phyloP scores from a whole-genome alignment of 2,329 filamentous ascomycete genomes.

The Orbilia ellipsospora region DNA sequence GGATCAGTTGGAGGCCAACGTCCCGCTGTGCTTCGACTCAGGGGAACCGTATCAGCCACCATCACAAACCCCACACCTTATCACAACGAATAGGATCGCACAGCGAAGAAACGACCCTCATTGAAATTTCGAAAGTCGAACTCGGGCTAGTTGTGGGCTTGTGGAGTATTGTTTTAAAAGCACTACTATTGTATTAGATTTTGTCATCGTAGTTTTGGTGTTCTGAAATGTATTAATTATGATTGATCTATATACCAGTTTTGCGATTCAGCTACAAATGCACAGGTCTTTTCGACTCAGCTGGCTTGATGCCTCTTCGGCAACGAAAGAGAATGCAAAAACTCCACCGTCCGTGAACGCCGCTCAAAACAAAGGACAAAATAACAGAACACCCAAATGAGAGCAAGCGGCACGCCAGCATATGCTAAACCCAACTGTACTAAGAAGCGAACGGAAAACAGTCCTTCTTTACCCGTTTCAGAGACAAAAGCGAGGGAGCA shows the following conservation, averaged over 20 bases:
- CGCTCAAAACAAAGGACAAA: conserved; percentile 8
- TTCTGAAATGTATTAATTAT: too few species aligned
- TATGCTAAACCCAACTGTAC: conserved; percentile 31
- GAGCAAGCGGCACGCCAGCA: conserved; percentile 10
- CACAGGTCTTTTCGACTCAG: background rate
- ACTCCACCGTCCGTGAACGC: conserved; percentile 15
- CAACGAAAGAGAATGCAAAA: background rate
- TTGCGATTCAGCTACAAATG: background rate
- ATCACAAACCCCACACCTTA: background rate
- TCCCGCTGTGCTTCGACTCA: background rate
- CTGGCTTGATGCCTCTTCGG: background rate
- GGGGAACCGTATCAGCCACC: conserved; percentile 12
- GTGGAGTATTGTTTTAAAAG: too few species aligned
- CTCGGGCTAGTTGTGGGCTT: too few species aligned
- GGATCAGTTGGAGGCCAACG: background rate
- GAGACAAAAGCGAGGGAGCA: background rate
- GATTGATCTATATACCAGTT: conserved; percentile 12
- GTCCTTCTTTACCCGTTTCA: too few species aligned
- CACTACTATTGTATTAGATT: background rate
- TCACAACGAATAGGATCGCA: conserved; percentile 5
- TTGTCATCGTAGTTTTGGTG: background rate
- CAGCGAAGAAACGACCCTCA: background rate
- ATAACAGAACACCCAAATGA: conserved; percentile 3
- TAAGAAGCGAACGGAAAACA: conserved; percentile 3
- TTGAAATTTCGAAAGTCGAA: background rate